phyloP scores from a whole-genome alignment of 2,329 filamentous ascomycete species.

The Kalaharituber pfeilii region DNA sequence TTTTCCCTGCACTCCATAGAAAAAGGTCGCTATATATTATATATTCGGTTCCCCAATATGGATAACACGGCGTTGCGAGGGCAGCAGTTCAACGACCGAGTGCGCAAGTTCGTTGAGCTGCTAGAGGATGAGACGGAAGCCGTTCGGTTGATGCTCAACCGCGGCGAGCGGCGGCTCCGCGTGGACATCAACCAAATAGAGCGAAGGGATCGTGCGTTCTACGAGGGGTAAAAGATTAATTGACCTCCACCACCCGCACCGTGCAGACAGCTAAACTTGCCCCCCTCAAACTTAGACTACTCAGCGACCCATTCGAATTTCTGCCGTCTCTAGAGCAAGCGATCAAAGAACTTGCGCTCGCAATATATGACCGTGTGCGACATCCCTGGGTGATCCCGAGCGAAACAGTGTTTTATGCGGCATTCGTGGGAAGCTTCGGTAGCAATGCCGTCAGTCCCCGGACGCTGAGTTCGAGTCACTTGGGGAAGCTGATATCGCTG shows the following conservation, averaged over 20 bases:
- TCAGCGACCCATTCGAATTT: slow-evolving; percentile 8
- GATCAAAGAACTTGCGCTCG: neutral
- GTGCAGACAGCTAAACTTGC: slow-evolving; percentile 64
- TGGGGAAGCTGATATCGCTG: slow-evolving; percentile 93
- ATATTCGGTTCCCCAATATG: neutral
- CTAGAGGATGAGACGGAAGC: slow-evolving; percentile 22
- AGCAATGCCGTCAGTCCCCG: slow-evolving; percentile 88
- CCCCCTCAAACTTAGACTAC: slow-evolving; percentile 41
- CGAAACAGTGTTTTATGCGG: slow-evolving; percentile 60
- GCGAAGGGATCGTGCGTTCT: slow-evolving; percentile 67
- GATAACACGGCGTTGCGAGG: neutral
- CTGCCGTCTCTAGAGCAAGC: slow-evolving; percentile 11
- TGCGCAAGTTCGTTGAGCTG: slow-evolving; percentile 11
- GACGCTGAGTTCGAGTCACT: slow-evolving; percentile 69
- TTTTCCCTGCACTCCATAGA: neutral
- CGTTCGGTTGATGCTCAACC: slow-evolving; percentile 44
- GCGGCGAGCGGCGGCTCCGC: slow-evolving; percentile 44
- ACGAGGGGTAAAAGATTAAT: slow-evolving; percentile 47
- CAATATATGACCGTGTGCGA: neutral
- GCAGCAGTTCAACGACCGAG: neutral
- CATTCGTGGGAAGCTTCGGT: slow-evolving; percentile 91
- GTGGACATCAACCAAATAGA: slow-evolving; percentile 84
- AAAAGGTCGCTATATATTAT: neutral
- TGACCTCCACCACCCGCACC: slow-evolving; percentile 1
- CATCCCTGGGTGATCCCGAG: neutral